phyloP scores from a whole-genome alignment of 169 alveolate species.

The Babesia ovata region DNA sequence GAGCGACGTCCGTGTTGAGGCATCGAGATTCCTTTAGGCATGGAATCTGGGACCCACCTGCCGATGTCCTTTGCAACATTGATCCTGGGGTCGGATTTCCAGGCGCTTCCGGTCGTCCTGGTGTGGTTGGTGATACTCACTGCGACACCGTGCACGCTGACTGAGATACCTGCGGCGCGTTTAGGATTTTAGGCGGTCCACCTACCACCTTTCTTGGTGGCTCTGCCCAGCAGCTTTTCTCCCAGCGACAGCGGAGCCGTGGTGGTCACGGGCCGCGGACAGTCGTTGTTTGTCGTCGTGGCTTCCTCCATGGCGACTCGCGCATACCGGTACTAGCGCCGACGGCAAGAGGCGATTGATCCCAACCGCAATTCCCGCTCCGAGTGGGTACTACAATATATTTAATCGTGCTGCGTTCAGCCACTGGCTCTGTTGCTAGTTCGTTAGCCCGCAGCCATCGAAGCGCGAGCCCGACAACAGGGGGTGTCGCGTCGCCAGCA shows the following conservation, averaged over 20 bases:
- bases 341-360: too few relatives aligned
- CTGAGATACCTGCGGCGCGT: constrained; percentile 41
- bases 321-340: too few relatives aligned
- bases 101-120: constrained; percentile 61
- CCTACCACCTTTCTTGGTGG: constrained; percentile 53
- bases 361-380: too few relatives aligned
- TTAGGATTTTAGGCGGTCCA: neutral
- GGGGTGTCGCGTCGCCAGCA: neutral
- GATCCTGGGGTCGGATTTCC: constrained; percentile 53
- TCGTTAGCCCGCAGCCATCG: too few relatives aligned
- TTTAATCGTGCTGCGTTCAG: too few relatives aligned
- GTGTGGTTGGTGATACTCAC: constrained; percentile 56
- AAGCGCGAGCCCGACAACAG: neutral
- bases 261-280: neutral
- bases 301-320: neutral
- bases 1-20: neutral
- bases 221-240: constrained; percentile 37
- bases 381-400: too few relatives aligned
- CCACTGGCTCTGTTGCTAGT: too few relatives aligned
- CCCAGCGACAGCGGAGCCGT: constrained; percentile 57
- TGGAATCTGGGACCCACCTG: neutral
- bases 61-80: neutral
- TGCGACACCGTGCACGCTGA: constrained; percentile 68
- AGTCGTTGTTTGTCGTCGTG: neutral
- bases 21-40: neutral